These are phyloP conservation scores for Tuber microsphaerosporum DNA, from an alignment of 495 filamentous ascomycete species.

Conservation along the genomic window DNA sequence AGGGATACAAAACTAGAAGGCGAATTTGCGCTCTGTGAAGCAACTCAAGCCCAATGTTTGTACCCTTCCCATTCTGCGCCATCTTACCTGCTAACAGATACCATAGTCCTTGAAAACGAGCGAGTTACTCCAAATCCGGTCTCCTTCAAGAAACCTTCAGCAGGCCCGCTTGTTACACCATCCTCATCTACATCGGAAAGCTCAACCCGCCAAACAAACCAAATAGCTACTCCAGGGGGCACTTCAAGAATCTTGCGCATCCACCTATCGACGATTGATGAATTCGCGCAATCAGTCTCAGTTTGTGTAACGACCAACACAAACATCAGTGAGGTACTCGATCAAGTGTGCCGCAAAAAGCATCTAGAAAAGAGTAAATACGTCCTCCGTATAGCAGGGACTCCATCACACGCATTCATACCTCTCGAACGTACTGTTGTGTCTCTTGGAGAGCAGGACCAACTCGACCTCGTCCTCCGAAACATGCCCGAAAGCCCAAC, in stretches of 20 bases:
- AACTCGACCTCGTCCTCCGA: slow-evolving; percentile 81
- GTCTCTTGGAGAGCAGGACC: slow-evolving; percentile 71
- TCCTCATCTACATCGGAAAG: slow-evolving; percentile 47
- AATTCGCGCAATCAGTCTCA: slow-evolving; percentile 55
- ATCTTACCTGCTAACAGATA: background rate
- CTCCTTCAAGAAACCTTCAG: slow-evolving; percentile 42
- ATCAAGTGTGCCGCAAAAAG: slow-evolving; percentile 81
- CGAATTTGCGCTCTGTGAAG: slow-evolving; percentile 84
- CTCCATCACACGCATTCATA: slow-evolving; percentile 64
- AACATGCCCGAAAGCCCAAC: slow-evolving; percentile 50
- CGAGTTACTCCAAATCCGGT: slow-evolving; percentile 43
- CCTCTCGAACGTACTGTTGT: slow-evolving; percentile 82
- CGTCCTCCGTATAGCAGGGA: slow-evolving; percentile 76
- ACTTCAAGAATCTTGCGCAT: slow-evolving; percentile 81
- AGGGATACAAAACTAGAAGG: slow-evolving; percentile 80
- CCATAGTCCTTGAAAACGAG: background rate
- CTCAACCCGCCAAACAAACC: slow-evolving; percentile 11
- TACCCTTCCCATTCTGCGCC: slow-evolving; percentile 61
- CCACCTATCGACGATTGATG: slow-evolving; percentile 67
- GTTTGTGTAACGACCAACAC: slow-evolving; percentile 86
- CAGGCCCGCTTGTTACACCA: slow-evolving; percentile 47
- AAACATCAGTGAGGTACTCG: slow-evolving; percentile 87
- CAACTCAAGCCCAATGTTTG: slow-evolving; percentile 64
- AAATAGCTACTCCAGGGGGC: slow-evolving; percentile 53
- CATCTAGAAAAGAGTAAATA: slow-evolving; percentile 83